Evolutionary conservation across 2,329 filamentous ascomycete genomes (phyloP), one percentile per base, ranked within the genome.

Genomic region (Pseudopyricularia javanii): DNA sequence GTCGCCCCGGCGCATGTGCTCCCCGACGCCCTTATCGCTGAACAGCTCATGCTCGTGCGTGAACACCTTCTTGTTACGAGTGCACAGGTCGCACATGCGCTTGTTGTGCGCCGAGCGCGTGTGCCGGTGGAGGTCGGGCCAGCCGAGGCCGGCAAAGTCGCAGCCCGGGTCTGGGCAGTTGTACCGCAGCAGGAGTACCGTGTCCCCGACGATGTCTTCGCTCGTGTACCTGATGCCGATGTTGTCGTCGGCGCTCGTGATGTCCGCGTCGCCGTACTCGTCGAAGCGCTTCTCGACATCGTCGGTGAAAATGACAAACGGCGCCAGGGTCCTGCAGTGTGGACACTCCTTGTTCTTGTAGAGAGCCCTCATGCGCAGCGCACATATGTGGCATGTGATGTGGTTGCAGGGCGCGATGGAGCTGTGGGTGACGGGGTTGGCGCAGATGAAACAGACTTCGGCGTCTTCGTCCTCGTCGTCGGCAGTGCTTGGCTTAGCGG

Each of bases 21-120:
- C 86, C 59, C 87, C 83, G 50, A 97, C 74, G 59, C 91, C 88
- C 57, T 83, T 79, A 56, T 82, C 78, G 1, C 87, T 85, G 66
- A 96, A 97, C 1, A 98, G 76, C 57, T 94, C 88, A 65, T 98
- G 93, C 68, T 98, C 93, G 69, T 98, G 93, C 1, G 93, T 96
- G 61, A 98, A 98, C 33, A 96, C 90, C 64, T 95, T 96, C 70
- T 98, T 98, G 73, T 96, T 91, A 55, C 90, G 76, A 7, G 91
- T 79, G 68, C 91, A 96, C 11, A 95, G 75, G 66, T 95, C 89
- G 68, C 87, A 94, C 85, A 94, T 91, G 64, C 87, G 84, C 70
- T 91, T 95, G 58, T 84, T 77, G 71, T 98, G 93, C 54, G 78
- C 79, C 51, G 74, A 80, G 63, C 85, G 86, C 54, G 96, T 91